Evolutionary conservation across 345 rosid genomes (phyloP).

Genomic region (Raphanus raphanistrum): DNA sequence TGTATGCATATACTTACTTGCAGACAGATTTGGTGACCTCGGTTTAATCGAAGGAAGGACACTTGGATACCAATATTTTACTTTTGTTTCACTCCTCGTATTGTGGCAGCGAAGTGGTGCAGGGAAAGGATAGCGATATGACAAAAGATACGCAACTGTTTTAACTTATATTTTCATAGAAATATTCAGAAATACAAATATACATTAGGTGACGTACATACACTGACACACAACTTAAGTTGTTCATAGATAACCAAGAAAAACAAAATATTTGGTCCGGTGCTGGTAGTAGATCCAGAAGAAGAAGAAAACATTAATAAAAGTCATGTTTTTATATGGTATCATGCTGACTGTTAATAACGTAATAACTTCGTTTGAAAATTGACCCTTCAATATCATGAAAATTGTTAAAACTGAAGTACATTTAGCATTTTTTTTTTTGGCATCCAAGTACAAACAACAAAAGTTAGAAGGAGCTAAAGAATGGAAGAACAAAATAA

Average conservation of each 20-base stretch:
- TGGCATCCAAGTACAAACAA: neutral
- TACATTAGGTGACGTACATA: neutral
- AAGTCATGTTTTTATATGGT: slow-evolving; percentile 17
- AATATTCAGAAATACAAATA: slow-evolving; percentile 5
- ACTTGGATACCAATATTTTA: slow-evolving; percentile 14
- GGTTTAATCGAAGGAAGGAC: slow-evolving; percentile 43
- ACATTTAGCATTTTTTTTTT: too few relatives aligned
- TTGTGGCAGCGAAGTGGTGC: slow-evolving; percentile 22
- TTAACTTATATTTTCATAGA: neutral
- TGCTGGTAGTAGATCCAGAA: neutral
- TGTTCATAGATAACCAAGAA: neutral
- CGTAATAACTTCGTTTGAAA: neutral
- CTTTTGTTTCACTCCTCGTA: slow-evolving; percentile 8
- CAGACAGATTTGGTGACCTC: slow-evolving; percentile 28
- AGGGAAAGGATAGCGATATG: slow-evolving; percentile 25
- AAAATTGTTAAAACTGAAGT: neutral
- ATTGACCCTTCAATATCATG: slow-evolving; percentile 12
- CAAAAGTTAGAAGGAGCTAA: neutral
- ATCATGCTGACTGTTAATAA: neutral
- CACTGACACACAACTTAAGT: neutral
- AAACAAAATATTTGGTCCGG: neutral
- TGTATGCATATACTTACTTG: neutral
- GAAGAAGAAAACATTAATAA: slow-evolving; percentile 5
- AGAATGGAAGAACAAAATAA: neutral
- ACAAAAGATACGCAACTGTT: slow-evolving; percentile 6